A percentile compares a stretch with the other conserved stretches of the same genome.
These are phyloP conservation scores for Calonectria crousiana DNA, from an alignment of 2,329 filamentous ascomycete genomes.

Conservation along the genomic window DNA sequence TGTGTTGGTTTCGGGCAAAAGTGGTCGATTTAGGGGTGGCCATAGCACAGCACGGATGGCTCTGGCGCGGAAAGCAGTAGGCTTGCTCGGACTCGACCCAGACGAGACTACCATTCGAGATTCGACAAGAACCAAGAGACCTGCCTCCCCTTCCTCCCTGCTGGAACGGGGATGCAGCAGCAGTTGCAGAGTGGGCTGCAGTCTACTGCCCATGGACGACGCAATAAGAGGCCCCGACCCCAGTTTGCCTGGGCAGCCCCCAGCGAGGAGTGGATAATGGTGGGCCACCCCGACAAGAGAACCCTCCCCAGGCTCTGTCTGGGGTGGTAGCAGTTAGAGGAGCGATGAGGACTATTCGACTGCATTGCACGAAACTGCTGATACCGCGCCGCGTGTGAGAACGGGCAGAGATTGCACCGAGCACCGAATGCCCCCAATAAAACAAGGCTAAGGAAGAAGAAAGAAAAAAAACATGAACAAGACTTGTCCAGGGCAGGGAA, in stretches of 20 bases:
- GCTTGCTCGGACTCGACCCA: neutral
- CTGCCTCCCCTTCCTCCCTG: neutral
- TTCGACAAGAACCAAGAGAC: neutral
- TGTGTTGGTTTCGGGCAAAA: neutral
- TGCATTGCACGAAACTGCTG: conserved; percentile 1
- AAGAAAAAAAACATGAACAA: neutral
- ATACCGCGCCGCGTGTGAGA: neutral
- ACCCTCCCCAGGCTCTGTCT: conserved; percentile 5
- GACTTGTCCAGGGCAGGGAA: neutral
- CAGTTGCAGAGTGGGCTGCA: conserved; percentile 28
- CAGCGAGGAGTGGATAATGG: conserved; percentile 23
- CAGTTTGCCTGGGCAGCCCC: conserved; percentile 44
- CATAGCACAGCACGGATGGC: neutral
- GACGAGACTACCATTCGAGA: neutral
- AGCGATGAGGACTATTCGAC: neutral
- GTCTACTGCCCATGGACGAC: conserved; percentile 36
- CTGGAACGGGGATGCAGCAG: conserved; percentile 35
- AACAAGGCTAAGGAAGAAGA: neutral
- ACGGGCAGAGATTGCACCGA: neutral
- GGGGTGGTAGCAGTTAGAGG: conserved; percentile 11
- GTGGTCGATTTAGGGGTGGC: neutral
- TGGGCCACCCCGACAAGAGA: conserved; percentile 21
- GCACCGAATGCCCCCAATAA: neutral
- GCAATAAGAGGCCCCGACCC: conserved; percentile 38
- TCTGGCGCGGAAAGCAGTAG: neutral